Evolutionary conservation across 2,329 filamentous ascomycete species (phyloP).

Genomic region (Neofusicoccum umdonicola): DNA sequence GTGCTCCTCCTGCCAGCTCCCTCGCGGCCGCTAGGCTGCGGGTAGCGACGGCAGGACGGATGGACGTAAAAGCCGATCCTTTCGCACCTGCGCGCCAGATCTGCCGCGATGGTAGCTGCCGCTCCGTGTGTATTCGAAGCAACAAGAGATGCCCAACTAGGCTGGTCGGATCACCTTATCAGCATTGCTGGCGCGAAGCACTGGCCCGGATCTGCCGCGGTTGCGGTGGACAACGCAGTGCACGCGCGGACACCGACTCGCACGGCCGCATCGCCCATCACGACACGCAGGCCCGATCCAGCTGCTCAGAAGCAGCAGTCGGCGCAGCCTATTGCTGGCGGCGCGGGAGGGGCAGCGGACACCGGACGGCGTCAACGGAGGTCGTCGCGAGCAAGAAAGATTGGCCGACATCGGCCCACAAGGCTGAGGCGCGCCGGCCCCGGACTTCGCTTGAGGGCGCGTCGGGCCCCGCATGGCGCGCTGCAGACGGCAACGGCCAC

Average conservation of each 20-base stretch:
- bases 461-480: background rate
- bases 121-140: background rate
- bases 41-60: background rate
- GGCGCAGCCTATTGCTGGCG: too few species aligned
- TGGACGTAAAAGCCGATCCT: background rate
- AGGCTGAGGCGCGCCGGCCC: constrained; percentile 3
- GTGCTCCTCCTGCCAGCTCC: background rate
- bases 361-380: background rate
- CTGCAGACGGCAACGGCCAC: background rate
- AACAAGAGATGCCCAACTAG: background rate
- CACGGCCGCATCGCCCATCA: background rate
- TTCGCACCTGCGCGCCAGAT: too few species aligned
- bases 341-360: background rate
- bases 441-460: background rate
- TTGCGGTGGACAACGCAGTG: constrained; percentile 4
- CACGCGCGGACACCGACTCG: background rate
- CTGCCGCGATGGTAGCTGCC: too few species aligned
- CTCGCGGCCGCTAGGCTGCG: background rate
- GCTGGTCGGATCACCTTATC: background rate
- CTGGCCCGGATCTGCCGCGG: background rate
- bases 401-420: constrained; percentile 1
- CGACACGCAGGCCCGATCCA: background rate
- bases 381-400: background rate
- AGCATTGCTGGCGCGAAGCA: background rate
- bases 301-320: background rate